Evolutionary conservation across 106 monocot genomes (phyloP).

Genomic region (Vanilla planifolia): DNA sequence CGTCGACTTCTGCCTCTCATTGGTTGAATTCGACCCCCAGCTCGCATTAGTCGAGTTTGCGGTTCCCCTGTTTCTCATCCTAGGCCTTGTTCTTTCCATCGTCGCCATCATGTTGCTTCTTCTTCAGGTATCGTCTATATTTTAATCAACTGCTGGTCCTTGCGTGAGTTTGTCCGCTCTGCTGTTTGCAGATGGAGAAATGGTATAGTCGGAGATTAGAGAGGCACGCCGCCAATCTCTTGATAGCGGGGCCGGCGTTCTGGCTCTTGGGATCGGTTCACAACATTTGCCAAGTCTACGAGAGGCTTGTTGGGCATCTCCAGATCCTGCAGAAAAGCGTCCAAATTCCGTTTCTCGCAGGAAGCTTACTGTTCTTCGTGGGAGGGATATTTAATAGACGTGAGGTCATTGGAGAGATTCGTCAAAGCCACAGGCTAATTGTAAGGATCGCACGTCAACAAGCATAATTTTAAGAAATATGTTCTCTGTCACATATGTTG

Average conservation of each 20-base stretch:
- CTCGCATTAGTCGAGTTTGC: constrained; percentile 70
- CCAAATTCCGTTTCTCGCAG: constrained; percentile 66
- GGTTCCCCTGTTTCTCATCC: constrained; percentile 34
- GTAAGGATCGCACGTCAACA: constrained; percentile 25
- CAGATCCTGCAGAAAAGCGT: constrained; percentile 85
- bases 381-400: constrained; percentile 48
- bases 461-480: no score
- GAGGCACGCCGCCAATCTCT: constrained; percentile 42
- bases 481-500: no score
- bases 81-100: constrained; percentile 25
- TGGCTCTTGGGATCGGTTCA: constrained; percentile 71
- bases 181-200: constrained; percentile 27
- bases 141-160: neutral
- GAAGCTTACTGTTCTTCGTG: constrained; percentile 71
- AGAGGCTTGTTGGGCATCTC: constrained; percentile 59
- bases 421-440: constrained; percentile 19
- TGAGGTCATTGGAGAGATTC: constrained; percentile 7
- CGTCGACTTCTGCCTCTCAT: constrained; percentile 46
- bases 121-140: constrained; percentile 38
- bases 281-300: constrained; percentile 73
- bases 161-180: neutral
- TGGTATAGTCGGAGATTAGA: constrained; percentile 39
- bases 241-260: constrained; percentile 61
- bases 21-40: constrained; percentile 51
- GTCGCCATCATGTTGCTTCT: constrained; percentile 48